Conservation (phyloP, 1,139 yeast genomes). For the Nakaseomyces nivariensis region DNA sequence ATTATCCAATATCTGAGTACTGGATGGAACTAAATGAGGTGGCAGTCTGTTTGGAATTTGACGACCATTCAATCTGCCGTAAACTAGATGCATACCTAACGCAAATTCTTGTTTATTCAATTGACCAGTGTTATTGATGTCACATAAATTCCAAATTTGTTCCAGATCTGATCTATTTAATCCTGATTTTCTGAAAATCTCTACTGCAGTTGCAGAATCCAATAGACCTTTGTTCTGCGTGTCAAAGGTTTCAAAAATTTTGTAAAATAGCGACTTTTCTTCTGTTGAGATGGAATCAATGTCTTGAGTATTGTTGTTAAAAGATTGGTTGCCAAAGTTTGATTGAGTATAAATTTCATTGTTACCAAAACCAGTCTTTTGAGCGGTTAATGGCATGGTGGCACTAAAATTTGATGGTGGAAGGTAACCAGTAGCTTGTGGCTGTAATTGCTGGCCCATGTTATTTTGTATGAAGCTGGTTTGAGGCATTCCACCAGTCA, state of each 20-base stretch:
- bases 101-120: slow-evolving; percentile 72
- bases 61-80: slow-evolving; percentile 61
- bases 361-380: slow-evolving; percentile 50
- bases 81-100: slow-evolving; percentile 75
- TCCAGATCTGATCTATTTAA: slow-evolving; percentile 77
- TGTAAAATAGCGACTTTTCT: slow-evolving; percentile 80
- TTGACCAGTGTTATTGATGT: slow-evolving; percentile 60
- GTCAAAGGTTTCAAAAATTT: slow-evolving; percentile 85
- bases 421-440: slow-evolving; percentile 38
- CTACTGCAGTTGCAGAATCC: slow-evolving; percentile 75
- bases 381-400: slow-evolving; percentile 28
- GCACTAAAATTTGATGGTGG: slow-evolving; percentile 26
- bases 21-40: slow-evolving; percentile 67
- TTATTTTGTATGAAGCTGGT: slow-evolving; percentile 8
- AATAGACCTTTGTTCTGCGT: slow-evolving; percentile 54
- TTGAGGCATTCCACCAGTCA: slow-evolving; percentile 9
- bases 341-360: slow-evolving; percentile 29
- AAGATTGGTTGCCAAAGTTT: slow-evolving; percentile 21
- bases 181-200: slow-evolving; percentile 84
- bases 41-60: slow-evolving; percentile 67
- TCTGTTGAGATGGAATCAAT: slow-evolving; percentile 51
- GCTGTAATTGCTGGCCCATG: slow-evolving; percentile 10
- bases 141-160: slow-evolving; percentile 78
- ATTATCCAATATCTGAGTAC: slow-evolving; percentile 52
- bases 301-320: slow-evolving; percentile 44